These are phyloP conservation scores for Neurospora sublineolata DNA, from an alignment of 495 filamentous ascomycete species.

Conservation along the genomic window DNA sequence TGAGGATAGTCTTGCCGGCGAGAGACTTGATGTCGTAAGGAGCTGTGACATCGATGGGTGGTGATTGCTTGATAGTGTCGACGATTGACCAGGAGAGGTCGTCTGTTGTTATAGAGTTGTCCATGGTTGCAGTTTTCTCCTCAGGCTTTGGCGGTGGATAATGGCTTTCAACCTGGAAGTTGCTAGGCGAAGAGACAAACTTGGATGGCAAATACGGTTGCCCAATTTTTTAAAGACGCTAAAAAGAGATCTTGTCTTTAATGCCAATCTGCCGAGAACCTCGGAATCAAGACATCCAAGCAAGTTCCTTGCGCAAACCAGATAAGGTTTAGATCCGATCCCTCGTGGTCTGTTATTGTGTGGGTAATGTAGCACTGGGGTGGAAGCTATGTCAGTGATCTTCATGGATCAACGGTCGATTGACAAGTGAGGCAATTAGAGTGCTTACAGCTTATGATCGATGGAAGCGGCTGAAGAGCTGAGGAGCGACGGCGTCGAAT, in stretches of 20 bases:
- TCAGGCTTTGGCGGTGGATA: neutral
- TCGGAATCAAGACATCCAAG: neutral
- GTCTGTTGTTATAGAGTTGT: neutral
- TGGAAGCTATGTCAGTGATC: neutral
- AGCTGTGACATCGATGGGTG: slow-evolving; percentile 23
- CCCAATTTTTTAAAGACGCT: neutral
- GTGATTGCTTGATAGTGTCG: slow-evolving; percentile 18
- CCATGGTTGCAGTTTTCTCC: slow-evolving; percentile 2
- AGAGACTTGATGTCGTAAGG: slow-evolving; percentile 29
- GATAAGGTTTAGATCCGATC: neutral
- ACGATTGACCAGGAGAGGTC: slow-evolving; percentile 11
- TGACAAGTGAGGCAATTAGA: neutral
- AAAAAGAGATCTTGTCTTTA: neutral
- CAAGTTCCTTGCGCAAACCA: neutral
- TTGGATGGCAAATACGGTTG: neutral
- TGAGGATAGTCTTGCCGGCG: slow-evolving; percentile 35
- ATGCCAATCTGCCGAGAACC: neutral
- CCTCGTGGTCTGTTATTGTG: neutral
- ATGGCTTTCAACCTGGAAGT: neutral
- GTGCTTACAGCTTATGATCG: neutral
- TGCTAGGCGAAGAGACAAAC: neutral
- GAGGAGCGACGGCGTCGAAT: neutral
- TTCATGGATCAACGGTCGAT: neutral
- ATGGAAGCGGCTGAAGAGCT: neutral
- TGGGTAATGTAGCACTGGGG: neutral